A percentile compares a stretch with the other conserved stretches of the same genome.
These are phyloP conservation scores for Amylostereum areolatum DNA, from an alignment of 1,284 basidiomycete genomes.

Conservation along the genomic window DNA sequence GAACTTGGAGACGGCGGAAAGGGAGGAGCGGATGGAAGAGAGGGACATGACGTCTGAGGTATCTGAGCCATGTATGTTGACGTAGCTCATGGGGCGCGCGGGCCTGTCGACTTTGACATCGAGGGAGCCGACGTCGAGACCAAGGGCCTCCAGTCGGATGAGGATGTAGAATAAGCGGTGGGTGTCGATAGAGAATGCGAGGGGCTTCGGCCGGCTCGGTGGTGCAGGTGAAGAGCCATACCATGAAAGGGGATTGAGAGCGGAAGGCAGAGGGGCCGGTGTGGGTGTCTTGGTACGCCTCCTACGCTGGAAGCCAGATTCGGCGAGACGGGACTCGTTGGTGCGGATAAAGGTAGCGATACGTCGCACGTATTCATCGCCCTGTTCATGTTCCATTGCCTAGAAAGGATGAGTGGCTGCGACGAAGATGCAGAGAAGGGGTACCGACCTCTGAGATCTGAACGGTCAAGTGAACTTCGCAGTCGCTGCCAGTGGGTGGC, in stretches of 20 bases:
- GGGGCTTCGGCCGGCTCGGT: conserved; percentile 36
- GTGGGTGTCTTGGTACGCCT: conserved; percentile 38
- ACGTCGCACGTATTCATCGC: conserved; percentile 69
- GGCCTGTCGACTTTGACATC: conserved; percentile 71
- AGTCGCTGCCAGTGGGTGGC: no score
- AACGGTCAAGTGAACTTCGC: no score
- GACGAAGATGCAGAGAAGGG: no score
- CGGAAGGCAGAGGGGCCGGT: conserved; percentile 30
- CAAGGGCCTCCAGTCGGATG: conserved; percentile 79
- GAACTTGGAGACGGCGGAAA: conserved; percentile 71
- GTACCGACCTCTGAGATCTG: no score
- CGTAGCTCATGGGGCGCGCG: conserved; percentile 69
- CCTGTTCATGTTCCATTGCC: conserved; percentile 55
- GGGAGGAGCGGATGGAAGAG: conserved; percentile 71
- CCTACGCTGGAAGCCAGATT: conserved; percentile 46
- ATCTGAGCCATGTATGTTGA: conserved; percentile 50
- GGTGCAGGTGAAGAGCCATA: conserved; percentile 34
- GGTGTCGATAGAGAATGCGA: conserved; percentile 66
- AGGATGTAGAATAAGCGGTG: conserved; percentile 87
- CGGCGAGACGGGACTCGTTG: conserved; percentile 67
- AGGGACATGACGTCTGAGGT: conserved; percentile 75
- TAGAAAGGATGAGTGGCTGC: no score
- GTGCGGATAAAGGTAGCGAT: conserved; percentile 62
- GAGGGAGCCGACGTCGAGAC: conserved; percentile 71
- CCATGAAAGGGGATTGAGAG: conserved; percentile 63